phyloP scores from a whole-genome alignment of 306 rosid species.

The Psophocarpus tetragonolobus region DNA sequence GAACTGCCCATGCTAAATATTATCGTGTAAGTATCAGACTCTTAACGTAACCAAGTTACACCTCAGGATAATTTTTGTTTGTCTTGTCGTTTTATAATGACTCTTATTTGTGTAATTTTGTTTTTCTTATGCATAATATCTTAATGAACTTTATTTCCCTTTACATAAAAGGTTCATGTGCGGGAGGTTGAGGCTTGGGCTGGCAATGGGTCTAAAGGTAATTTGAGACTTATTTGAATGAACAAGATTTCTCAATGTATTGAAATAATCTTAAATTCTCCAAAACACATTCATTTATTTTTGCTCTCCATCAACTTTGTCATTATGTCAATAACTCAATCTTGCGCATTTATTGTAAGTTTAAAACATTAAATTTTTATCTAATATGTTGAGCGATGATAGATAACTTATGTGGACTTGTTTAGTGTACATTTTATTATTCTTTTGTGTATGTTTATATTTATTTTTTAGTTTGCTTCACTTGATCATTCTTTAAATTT shows the following conservation, averaged over 20 bases:
- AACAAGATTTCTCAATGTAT: not conserved
- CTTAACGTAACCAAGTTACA: slow-evolving; percentile 1
- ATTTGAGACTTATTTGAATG: slow-evolving; percentile 27
- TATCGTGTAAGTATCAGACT: slow-evolving; percentile 64
- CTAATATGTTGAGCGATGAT: slow-evolving; percentile 6
- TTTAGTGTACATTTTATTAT: not conserved
- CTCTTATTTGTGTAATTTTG: slow-evolving; percentile 24
- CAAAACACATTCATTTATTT: not conserved
- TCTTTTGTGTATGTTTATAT: slow-evolving; percentile 5
- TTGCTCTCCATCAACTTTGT: not conserved
- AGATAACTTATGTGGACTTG: slow-evolving; percentile 8
- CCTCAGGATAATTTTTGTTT: slow-evolving; percentile 29
- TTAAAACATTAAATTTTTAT: not conserved
- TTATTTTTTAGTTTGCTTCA: not conserved
- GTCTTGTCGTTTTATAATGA: slow-evolving; percentile 12
- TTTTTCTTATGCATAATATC: slow-evolving; percentile 24
- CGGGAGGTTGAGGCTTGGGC: slow-evolving; percentile 68
- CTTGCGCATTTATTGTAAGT: not conserved
- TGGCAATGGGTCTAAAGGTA: slow-evolving; percentile 74
- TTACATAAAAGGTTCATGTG: slow-evolving; percentile 72
- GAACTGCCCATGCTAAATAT: slow-evolving; percentile 67
- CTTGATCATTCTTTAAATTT: not conserved
- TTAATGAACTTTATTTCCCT: slow-evolving; percentile 33
- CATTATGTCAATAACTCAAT: slow-evolving; percentile 14
- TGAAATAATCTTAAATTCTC: slow-evolving; percentile 5